Evolutionary conservation across 805 yeast genomes (phyloP), one percentile per base, ranked within the genome.

Genomic region (Saccharomycopsis sp.): DNA sequence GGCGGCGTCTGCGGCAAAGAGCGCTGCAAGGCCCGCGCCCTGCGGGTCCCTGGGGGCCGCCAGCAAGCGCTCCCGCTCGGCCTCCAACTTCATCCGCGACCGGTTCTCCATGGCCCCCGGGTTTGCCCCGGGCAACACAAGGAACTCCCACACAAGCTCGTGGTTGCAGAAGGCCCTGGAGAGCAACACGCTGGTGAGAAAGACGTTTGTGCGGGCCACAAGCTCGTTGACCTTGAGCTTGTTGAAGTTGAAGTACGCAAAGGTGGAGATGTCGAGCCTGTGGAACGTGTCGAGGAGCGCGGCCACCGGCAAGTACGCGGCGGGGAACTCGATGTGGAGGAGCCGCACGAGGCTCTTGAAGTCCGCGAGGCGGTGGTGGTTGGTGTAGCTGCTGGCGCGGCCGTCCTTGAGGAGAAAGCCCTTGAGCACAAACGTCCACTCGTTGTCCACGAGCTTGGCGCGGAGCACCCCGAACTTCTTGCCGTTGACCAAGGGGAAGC

Each of bases 181-280:
- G 4, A 70, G 59, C 18, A 57, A 29, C 2, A 83, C 61, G n/a
- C 74, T 67, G 18, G 75, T 68, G 14, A 87, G 65, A 40, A 83
- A 70, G 5, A 77, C 62, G 62, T 85, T 85, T 40, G 85, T 61
- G 40, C 73, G 70, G 41, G 76, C 74, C 20, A 82, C 66, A 40
- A 80, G 68, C 37, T 78, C 72, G 62, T 82, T 82, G 40, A 79
- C 63, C 52, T 76, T 73, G 50, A 75, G 65, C 62, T 82, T 83
- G 61, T 75, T 75, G 62, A 66, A 67, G n/a, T 64, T 62, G 9
- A 70, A 74, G 16, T 65, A 63, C 2, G 75, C 72, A 2, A 66
- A 63, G 1, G 67, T 64, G 2, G 69, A 48, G 14, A 62, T 66
- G 53, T 65, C 58, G 14, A 70, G 60, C 41, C 65, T 65, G 48